phyloP scores from a whole-genome alignment of 2,329 filamentous ascomycete genomes.

The Biscogniauxia sp. region DNA sequence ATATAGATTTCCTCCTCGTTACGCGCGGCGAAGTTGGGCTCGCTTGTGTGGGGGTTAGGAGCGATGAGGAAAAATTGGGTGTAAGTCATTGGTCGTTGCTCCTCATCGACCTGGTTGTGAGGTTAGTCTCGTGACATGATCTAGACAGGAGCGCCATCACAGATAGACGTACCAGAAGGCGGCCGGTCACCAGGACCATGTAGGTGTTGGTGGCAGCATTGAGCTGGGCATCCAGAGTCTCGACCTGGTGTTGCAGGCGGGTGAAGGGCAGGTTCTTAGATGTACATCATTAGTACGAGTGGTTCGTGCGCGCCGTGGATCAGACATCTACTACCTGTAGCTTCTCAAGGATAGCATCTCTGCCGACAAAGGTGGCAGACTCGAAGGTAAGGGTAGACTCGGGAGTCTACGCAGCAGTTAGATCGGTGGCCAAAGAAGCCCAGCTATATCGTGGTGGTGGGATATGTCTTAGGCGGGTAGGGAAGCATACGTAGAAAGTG shows the following conservation, averaged over 20 bases:
- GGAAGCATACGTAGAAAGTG: constrained; percentile 72
- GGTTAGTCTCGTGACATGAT: constrained; percentile 6
- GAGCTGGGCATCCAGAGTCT: constrained; percentile 82
- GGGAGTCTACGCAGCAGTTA: constrained; percentile 56
- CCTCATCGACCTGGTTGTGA: constrained; percentile 72
- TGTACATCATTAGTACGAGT: not conserved
- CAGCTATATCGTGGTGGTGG: not conserved
- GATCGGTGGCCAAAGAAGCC: not conserved
- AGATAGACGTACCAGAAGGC: constrained; percentile 65
- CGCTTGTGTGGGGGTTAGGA: not conserved
- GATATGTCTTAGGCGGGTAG: not conserved
- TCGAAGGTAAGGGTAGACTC: constrained; percentile 95
- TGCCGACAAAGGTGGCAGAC: constrained; percentile 64
- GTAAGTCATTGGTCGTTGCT: constrained; percentile 85
- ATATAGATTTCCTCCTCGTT: constrained; percentile 71
- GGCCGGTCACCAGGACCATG: constrained; percentile 84
- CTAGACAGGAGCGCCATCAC: not conserved
- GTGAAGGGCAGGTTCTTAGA: constrained; percentile 20
- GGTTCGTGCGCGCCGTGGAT: not conserved
- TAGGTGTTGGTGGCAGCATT: constrained; percentile 66
- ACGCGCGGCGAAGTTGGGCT: constrained; percentile 42
- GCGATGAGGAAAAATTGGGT: constrained; percentile 76
- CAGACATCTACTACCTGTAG: constrained; percentile 58
- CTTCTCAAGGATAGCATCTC: constrained; percentile 71
- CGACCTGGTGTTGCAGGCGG: constrained; percentile 75